Evolutionary conservation across 805 yeast genomes (phyloP).

Genomic region (Zygosaccharomyces bailii): DNA sequence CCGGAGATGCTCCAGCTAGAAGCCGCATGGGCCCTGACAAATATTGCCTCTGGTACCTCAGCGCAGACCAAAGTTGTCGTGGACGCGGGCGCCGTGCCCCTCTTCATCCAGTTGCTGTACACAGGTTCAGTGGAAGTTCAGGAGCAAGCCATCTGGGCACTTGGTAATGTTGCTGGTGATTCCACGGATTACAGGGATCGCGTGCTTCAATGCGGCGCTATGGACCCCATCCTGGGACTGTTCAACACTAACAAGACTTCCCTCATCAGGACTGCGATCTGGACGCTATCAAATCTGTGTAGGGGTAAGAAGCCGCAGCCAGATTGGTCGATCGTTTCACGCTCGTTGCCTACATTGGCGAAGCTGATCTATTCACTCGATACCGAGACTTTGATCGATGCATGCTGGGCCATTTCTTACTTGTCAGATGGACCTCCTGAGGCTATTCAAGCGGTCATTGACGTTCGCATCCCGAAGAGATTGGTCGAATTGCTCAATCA

Average conservation of each 20-base stretch:
- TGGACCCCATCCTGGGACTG: constrained; percentile 78
- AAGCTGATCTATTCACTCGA: constrained; percentile 87
- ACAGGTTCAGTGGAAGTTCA: constrained; percentile 86
- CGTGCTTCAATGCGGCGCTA: constrained; percentile 80
- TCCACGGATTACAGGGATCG: constrained; percentile 85
- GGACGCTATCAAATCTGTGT: constrained; percentile 96
- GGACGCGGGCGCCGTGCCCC: constrained; percentile 90
- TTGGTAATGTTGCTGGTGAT: constrained; percentile 99
- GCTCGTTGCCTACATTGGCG: constrained; percentile 87
- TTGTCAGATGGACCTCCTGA: constrained; percentile 88
- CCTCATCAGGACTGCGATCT: constrained; percentile 93
- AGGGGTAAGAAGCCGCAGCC: constrained; percentile 97
- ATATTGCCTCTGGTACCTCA: constrained; percentile 91
- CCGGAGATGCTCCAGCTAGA: constrained; percentile 90
- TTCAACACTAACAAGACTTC: constrained; percentile 81
- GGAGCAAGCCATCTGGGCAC: constrained; percentile 99
- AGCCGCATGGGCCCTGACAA: constrained; percentile 99
- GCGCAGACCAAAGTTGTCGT: constrained; percentile 89
- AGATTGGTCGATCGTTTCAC: constrained; percentile 82
- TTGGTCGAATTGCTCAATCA: constrained; percentile 86
- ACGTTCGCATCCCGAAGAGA: constrained; percentile 91
- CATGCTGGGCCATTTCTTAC: constrained; percentile 98
- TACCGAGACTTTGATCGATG: constrained; percentile 90
- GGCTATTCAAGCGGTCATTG: constrained; percentile 95
- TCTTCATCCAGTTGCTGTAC: constrained; percentile 75